Percentiles rank a stretch among this genome's conserved stretches.
Evolutionary conservation across 1,139 yeast species (phyloP).

Genomic region (Hansenula anomala): DNA sequence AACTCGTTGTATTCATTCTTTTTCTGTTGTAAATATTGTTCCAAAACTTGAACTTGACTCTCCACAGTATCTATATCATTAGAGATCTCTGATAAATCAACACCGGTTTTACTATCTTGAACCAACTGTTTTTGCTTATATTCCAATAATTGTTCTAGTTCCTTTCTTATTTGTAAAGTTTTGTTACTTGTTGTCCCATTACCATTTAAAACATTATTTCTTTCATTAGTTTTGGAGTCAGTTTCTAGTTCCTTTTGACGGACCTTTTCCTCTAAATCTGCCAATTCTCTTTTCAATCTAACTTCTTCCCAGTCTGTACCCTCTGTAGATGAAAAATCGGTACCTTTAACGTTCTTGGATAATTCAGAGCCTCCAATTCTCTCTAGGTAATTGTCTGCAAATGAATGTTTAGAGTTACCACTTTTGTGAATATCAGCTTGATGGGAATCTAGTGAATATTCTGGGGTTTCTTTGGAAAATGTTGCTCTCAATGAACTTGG

Average conservation of each 20-base stretch:
- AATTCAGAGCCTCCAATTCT: slow-evolving; percentile 22
- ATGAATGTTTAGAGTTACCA: slow-evolving; percentile 17
- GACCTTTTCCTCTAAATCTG: slow-evolving; percentile 64
- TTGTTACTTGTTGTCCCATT: slow-evolving; percentile 30
- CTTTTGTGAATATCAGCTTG: slow-evolving; percentile 35
- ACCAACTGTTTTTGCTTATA: slow-evolving; percentile 57
- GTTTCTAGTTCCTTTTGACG: slow-evolving; percentile 51
- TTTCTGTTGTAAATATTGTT: slow-evolving; percentile 45
- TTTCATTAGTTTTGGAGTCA: slow-evolving; percentile 36
- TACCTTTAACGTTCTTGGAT: slow-evolving; percentile 49
- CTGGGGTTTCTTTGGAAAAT: slow-evolving; percentile 80
- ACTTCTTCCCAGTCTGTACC: slow-evolving; percentile 87
- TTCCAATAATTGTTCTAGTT: slow-evolving; percentile 74
- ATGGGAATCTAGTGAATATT: slow-evolving; percentile 57
- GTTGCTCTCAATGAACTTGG: slow-evolving; percentile 94
- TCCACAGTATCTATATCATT: slow-evolving; percentile 42
- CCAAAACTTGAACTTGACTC: slow-evolving; percentile 48
- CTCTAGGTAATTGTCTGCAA: slow-evolving; percentile 21
- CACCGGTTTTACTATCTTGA: slow-evolving; percentile 15
- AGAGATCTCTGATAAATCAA: slow-evolving; percentile 37
- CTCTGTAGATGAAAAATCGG: slow-evolving; percentile 69
- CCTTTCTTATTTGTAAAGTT: slow-evolving; percentile 51
- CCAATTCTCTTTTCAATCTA: slow-evolving; percentile 71
- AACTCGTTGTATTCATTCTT: slow-evolving; percentile 41
- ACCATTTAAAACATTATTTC: slow-evolving; percentile 30